These are phyloP conservation scores for Alternaria novae-zelandiae DNA, from an alignment of 2,329 filamentous ascomycete species.

Conservation along the genomic window DNA sequence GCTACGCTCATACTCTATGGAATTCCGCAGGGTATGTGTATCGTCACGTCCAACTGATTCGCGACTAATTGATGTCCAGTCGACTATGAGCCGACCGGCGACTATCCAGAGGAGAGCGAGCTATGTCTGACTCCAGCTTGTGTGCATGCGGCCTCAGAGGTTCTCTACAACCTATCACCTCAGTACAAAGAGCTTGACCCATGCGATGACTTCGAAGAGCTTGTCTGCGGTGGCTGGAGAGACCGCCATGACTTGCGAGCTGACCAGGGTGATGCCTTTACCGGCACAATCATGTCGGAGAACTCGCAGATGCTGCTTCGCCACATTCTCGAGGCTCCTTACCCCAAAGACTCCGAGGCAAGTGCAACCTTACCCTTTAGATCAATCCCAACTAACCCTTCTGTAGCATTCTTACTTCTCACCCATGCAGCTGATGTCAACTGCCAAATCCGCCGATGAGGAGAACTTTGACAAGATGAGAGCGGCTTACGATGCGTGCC, in stretches of 20 bases:
- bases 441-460: slow-evolving; percentile 58
- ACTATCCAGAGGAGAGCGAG: slow-evolving; percentile 17
- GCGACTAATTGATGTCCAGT: slow-evolving; percentile 7
- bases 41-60: neutral
- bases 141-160: slow-evolving; percentile 67
- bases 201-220: slow-evolving; percentile 72
- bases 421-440: slow-evolving; percentile 37
- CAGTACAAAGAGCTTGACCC: slow-evolving; percentile 69
- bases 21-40: slow-evolving; percentile 14
- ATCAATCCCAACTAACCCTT: neutral
- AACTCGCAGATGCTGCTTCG: slow-evolving; percentile 64
- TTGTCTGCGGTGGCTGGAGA: slow-evolving; percentile 72
- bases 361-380: neutral
- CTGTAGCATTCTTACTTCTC: slow-evolving; percentile 60
- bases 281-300: slow-evolving; percentile 67
- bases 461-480: slow-evolving; percentile 72
- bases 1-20: slow-evolving; percentile 30
- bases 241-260: slow-evolving; percentile 68
- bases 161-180: slow-evolving; percentile 67
- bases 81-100: slow-evolving; percentile 5
- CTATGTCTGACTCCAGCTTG: slow-evolving; percentile 65
- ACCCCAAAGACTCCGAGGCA: slow-evolving; percentile 46
- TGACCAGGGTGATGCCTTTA: slow-evolving; percentile 67
- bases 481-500: slow-evolving; percentile 68
- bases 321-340: slow-evolving; percentile 67